Percentiles rank a stretch among this genome's conserved stretches.
Conservation (phyloP, 179 eudicot species). For the Patellifolia procumbens region DNA sequence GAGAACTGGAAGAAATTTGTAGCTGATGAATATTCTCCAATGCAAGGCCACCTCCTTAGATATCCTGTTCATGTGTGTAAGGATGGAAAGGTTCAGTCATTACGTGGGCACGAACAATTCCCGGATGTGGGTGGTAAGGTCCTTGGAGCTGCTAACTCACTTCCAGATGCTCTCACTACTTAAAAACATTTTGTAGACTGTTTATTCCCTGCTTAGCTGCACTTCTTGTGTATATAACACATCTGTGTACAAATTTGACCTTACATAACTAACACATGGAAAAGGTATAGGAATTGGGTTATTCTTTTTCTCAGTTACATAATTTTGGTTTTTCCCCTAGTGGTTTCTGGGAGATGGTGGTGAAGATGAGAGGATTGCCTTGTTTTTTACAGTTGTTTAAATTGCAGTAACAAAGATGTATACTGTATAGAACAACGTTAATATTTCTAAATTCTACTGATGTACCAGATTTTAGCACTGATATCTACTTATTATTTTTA, state of each 20-base stretch:
- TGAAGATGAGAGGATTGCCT: conserved; percentile 23
- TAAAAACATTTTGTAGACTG: conserved; percentile 13
- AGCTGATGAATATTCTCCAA: conserved; percentile 37
- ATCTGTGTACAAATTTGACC: conserved; percentile 1
- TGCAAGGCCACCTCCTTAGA: conserved; percentile 59
- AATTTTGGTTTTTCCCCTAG: neutral
- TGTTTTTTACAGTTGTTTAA: neutral
- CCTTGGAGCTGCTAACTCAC: conserved; percentile 52
- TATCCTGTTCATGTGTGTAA: conserved; percentile 51
- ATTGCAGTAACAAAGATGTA: conserved; percentile 18
- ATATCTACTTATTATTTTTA: neutral
- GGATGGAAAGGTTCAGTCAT: conserved; percentile 45
- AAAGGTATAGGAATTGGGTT: conserved; percentile 15
- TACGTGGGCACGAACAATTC: conserved; percentile 51
- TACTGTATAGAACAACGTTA: conserved; percentile 24
- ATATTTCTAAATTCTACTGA: neutral
- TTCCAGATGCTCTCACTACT: conserved; percentile 75
- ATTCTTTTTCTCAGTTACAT: neutral
- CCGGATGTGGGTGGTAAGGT: conserved; percentile 77
- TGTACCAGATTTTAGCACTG: neutral
- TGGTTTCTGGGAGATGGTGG: conserved; percentile 18
- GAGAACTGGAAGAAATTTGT: conserved; percentile 57
- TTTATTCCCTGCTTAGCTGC: neutral
- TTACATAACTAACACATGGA: conserved; percentile 20
- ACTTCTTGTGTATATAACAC: neutral